A percentile compares a stretch with the other conserved stretches of the same genome.
These are phyloP conservation scores for Lactifluus hygrophoroides DNA, from an alignment of 768 basidiomycete genomes.

Conservation along the genomic window DNA sequence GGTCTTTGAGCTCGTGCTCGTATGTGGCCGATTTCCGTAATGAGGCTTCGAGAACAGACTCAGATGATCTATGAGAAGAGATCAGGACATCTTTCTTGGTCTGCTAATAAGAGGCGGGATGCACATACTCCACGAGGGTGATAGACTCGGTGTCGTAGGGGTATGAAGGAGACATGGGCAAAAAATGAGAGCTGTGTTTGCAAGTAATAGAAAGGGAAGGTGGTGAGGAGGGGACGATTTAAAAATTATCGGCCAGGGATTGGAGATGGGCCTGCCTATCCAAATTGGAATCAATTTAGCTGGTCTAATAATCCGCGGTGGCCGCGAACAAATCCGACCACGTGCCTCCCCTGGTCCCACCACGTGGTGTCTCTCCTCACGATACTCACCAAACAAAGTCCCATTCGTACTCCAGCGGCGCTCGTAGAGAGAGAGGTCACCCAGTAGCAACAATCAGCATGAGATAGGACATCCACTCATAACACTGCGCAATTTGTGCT, in stretches of 20 bases:
- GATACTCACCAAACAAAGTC: too few species aligned
- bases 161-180: background rate
- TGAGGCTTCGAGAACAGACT: background rate
- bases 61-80: background rate
- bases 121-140: background rate
- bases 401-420: too few species aligned
- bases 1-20: constrained; percentile 19
- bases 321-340: too few species aligned
- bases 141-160: background rate
- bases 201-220: background rate
- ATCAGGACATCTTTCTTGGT: background rate
- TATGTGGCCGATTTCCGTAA: constrained; percentile 5
- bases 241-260: too few species aligned
- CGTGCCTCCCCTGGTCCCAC: too few species aligned
- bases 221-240: background rate
- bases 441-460: too few species aligned
- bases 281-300: too few species aligned
- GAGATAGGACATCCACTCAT: too few species aligned
- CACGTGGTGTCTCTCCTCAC: too few species aligned
- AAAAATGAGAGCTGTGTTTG: background rate
- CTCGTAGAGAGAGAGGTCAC: too few species aligned
- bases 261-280: background rate
- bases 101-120: background rate
- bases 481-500: background rate
- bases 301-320: too few species aligned